A percentile compares a stretch with the other conserved stretches of the same genome.
phyloP scores from a whole-genome alignment of 192 early-diverging fungal genomes.

The Chytriomyces hyalinus region DNA sequence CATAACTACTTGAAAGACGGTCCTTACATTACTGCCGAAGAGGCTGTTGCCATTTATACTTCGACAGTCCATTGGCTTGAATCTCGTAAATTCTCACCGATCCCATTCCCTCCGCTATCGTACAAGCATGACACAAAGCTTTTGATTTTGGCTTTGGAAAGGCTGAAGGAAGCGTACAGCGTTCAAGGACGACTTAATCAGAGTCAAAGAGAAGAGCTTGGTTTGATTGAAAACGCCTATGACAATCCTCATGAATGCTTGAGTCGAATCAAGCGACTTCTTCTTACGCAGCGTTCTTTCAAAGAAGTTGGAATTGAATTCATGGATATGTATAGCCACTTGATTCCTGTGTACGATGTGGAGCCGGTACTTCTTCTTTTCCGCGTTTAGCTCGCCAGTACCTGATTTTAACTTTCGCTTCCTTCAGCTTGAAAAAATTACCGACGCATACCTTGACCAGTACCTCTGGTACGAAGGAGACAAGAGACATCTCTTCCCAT shows the following conservation, averaged over 20 bases:
- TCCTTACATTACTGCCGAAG: constrained; percentile 96
- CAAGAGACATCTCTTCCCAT: constrained; percentile 95
- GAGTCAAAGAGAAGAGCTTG: constrained; percentile 95
- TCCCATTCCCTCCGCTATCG: constrained; percentile 98
- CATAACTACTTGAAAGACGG: constrained; percentile 99
- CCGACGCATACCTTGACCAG: constrained; percentile 98
- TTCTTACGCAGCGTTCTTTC: constrained; percentile 97
- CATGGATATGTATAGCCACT: constrained; percentile 97
- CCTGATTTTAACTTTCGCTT: constrained; percentile 11
- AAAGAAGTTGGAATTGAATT: constrained; percentile 99
- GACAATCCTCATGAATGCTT: constrained; percentile 88
- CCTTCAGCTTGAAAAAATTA: constrained; percentile 93
- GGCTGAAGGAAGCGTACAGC: constrained; percentile 92
- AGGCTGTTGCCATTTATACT: constrained; percentile 97
- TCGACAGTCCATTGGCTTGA: constrained; percentile 98
- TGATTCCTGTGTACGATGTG: constrained; percentile 97
- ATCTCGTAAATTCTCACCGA: constrained; percentile 96
- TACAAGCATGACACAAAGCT: constrained; percentile 99
- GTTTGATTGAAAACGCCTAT: constrained; percentile 97
- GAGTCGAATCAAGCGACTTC: constrained; percentile 89
- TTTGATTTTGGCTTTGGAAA: constrained; percentile 92
- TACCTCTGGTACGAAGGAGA: constrained; percentile 99
- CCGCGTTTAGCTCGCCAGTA: not conserved
- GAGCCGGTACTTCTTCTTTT: constrained; percentile 67
- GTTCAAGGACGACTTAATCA: constrained; percentile 95